phyloP scores from a whole-genome alignment of 1,139 yeast species.

The Candida sanyaensis region DNA sequence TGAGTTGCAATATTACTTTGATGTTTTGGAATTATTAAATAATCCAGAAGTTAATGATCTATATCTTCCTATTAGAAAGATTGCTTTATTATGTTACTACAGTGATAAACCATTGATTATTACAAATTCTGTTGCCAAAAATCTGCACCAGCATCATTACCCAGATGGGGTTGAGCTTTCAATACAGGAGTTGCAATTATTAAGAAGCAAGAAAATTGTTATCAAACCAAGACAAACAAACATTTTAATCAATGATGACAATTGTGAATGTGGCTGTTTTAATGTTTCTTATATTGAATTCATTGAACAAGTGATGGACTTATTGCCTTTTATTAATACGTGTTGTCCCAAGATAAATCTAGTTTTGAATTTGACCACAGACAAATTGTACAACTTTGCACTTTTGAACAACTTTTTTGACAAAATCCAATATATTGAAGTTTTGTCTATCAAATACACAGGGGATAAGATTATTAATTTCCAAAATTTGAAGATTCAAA shows the following conservation, averaged over 20 bases:
- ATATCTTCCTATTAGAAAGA: slow-evolving; percentile 16
- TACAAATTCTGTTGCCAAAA: slow-evolving; percentile 15
- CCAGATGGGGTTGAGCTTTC: slow-evolving; percentile 1
- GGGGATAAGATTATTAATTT: slow-evolving; percentile 3
- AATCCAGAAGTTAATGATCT: slow-evolving; percentile 4
- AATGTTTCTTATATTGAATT: neutral
- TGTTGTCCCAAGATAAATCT: slow-evolving; percentile 1
- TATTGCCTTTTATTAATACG: slow-evolving; percentile 1
- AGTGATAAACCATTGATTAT: slow-evolving; percentile 13
- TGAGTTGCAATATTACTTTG: slow-evolving; percentile 20
- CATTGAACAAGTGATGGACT: slow-evolving; percentile 1
- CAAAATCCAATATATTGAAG: neutral
- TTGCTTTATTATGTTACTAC: slow-evolving; percentile 21
- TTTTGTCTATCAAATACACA: slow-evolving; percentile 5
- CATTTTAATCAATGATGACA: slow-evolving; percentile 12
- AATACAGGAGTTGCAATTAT: slow-evolving; percentile 15
- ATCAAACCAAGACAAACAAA: slow-evolving; percentile 23
- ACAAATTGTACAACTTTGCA: neutral
- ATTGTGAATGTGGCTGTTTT: slow-evolving; percentile 1
- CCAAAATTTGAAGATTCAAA: slow-evolving; percentile 6
- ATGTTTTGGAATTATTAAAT: slow-evolving; percentile 13
- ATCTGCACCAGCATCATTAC: neutral
- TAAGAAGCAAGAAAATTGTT: slow-evolving; percentile 17
- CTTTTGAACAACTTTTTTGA: slow-evolving; percentile 1
- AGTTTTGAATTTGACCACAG: neutral